phyloP scores from a whole-genome alignment of 192 early-diverging fungal genomes.

The Dimargaris cristalligena region DNA sequence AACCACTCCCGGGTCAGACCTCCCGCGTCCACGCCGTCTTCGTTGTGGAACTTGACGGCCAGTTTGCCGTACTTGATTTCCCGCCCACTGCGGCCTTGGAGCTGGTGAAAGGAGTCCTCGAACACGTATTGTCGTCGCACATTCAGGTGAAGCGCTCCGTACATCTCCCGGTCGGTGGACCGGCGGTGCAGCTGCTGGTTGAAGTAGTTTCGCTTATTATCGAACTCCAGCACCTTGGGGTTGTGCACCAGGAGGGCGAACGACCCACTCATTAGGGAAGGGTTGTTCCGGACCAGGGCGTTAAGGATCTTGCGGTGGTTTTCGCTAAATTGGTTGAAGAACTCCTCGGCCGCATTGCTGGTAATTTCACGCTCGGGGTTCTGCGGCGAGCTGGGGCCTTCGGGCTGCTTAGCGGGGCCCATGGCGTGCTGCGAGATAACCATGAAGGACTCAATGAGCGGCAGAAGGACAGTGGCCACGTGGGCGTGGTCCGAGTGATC shows the following conservation, averaged over 20 bases:
- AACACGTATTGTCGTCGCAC: constrained; percentile 88
- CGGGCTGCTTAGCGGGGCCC: constrained; percentile 11
- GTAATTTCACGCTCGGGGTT: constrained; percentile 9
- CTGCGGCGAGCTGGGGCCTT: constrained; percentile 16
- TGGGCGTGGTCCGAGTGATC: constrained; percentile 67
- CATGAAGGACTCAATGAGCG: constrained; percentile 94
- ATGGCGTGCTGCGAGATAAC: constrained; percentile 78
- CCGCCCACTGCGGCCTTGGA: constrained; percentile 76
- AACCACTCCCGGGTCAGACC: constrained; percentile 98
- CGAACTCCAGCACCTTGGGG: constrained; percentile 95
- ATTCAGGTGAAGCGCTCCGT: constrained; percentile 64
- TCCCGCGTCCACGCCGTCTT: constrained; percentile 96
- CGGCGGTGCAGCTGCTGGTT: constrained; percentile 87
- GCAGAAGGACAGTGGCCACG: constrained; percentile 82
- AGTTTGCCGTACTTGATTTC: constrained; percentile 90
- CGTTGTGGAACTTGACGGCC: constrained; percentile 82
- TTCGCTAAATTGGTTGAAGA: constrained; percentile 85
- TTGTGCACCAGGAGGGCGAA: constrained; percentile 94
- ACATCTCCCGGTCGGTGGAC: constrained; percentile 35
- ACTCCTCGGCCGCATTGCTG: constrained; percentile 23
- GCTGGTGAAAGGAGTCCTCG: constrained; percentile 90
- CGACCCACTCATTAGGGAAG: constrained; percentile 86
- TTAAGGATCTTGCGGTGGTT: constrained; percentile 92
- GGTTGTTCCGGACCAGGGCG: constrained; percentile 94
- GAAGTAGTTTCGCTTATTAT: constrained; percentile 98